Evolutionary conservation across 139 green algal genomes (phyloP).

Genomic region (Chlamydomonas applanata): DNA sequence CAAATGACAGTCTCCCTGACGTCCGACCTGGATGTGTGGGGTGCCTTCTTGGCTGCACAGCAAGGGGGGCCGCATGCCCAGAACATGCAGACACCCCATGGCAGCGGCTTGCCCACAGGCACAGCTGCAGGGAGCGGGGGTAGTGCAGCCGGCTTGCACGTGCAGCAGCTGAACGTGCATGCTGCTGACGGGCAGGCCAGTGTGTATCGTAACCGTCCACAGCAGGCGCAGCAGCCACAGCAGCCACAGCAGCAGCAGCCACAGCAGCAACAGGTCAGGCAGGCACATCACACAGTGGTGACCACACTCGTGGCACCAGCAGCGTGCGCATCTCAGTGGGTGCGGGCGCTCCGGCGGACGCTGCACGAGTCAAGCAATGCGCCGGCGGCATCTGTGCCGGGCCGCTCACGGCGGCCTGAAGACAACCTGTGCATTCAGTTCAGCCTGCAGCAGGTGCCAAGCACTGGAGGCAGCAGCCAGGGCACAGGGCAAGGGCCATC

Average conservation of each 20-base stretch:
- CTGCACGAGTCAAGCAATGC: too few species aligned
- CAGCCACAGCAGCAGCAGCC: slow-evolving; percentile 8
- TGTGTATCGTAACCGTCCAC: too few species aligned
- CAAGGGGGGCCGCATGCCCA: background rate
- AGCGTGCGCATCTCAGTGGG: too few species aligned
- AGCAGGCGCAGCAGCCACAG: background rate
- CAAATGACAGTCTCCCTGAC: slow-evolving; percentile 24
- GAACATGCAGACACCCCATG: background rate
- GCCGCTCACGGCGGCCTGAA: too few species aligned
- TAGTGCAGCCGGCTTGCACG: background rate
- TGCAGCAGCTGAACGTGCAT: background rate
- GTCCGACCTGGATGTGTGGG: slow-evolving; percentile 11
- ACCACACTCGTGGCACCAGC: too few species aligned
- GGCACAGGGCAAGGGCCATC: too few species aligned
- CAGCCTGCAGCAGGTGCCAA: too few species aligned
- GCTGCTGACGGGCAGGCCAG: too few species aligned
- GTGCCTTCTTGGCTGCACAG: background rate
- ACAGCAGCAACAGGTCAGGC: background rate
- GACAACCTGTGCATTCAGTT: too few species aligned
- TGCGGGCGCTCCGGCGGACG: too few species aligned
- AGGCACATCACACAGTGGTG: background rate
- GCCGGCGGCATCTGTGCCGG: too few species aligned
- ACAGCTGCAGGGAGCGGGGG: background rate
- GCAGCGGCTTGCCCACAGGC: background rate
- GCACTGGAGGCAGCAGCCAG: too few species aligned